Evolutionary conservation across 495 filamentous ascomycete genomes (phyloP).

Genomic region (Tricharina praecox): DNA sequence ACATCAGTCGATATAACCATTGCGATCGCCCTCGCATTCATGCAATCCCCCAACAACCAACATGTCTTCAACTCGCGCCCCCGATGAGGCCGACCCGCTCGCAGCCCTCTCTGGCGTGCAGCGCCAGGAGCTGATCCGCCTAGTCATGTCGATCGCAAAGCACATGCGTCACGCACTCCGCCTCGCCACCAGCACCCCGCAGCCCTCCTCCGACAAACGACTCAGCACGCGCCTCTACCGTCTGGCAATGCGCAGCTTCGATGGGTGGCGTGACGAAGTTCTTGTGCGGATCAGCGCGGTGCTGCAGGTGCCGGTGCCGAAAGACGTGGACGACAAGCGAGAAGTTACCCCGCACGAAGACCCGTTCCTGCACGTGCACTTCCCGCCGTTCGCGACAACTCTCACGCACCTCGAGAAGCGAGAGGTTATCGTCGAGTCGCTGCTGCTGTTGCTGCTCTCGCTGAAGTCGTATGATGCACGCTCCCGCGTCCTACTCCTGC

Average conservation of each 20-base stretch:
- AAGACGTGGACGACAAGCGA: background rate
- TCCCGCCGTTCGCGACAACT: background rate
- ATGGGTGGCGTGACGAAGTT: conserved; percentile 27
- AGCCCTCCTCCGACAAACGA: background rate
- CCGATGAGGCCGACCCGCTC: no score
- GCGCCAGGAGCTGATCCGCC: background rate
- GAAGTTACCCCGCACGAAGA: background rate
- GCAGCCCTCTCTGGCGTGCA: background rate
- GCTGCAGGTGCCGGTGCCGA: conserved; percentile 5
- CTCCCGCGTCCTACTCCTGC: conserved; percentile 1
- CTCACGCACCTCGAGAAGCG: background rate
- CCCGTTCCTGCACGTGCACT: background rate
- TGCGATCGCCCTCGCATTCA: no score
- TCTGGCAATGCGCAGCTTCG: conserved; percentile 11
- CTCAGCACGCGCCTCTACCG: background rate
- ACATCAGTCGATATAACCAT: no score
- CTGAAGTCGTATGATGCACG: background rate
- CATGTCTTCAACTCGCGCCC: no score
- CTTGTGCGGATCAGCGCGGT: conserved; percentile 25
- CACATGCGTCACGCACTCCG: background rate
- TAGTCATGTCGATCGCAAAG: background rate
- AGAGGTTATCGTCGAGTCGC: background rate
- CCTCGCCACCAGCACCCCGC: background rate
- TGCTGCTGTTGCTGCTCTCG: conserved; percentile 1
- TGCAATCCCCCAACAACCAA: no score